Evolutionary conservation across 306 rosid genomes (phyloP).

Genomic region (Vicia villosa): DNA sequence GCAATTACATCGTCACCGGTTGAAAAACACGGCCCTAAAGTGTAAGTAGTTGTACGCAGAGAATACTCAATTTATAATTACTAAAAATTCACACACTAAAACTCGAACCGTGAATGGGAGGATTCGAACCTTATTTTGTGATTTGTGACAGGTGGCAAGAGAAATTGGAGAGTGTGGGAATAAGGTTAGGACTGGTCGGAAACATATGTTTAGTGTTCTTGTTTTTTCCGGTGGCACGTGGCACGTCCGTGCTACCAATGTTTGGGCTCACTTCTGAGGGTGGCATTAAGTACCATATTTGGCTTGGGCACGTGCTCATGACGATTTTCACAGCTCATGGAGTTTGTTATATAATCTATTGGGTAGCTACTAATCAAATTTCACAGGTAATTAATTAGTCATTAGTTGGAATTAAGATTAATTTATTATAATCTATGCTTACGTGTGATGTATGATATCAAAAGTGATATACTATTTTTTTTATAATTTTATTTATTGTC

Average conservation of each 20-base stretch:
- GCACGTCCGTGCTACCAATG: slow-evolving; percentile 68
- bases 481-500: no score
- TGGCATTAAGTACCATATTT: slow-evolving; percentile 77
- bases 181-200: slow-evolving; percentile 55
- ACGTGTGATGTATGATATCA: neutral
- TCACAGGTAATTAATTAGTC: slow-evolving; percentile 41
- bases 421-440: neutral
- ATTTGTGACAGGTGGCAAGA: slow-evolving; percentile 66
- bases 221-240: slow-evolving; percentile 83
- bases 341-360: slow-evolving; percentile 43
- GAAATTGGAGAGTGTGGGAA: slow-evolving; percentile 44
- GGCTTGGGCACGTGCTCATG: slow-evolving; percentile 75
- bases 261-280: slow-evolving; percentile 77
- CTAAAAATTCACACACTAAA: no score
- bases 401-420: neutral
- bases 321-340: slow-evolving; percentile 74
- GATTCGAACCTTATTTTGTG: neutral
- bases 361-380: slow-evolving; percentile 46
- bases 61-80: no score
- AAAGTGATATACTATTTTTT: neutral
- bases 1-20: slow-evolving; percentile 43
- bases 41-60: slow-evolving; percentile 26
- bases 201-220: slow-evolving; percentile 58
- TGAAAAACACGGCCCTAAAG: slow-evolving; percentile 43
- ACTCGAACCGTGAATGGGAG: no score